phyloP scores from a whole-genome alignment of 805 yeast species.

The Yarrowia osloensis region DNA sequence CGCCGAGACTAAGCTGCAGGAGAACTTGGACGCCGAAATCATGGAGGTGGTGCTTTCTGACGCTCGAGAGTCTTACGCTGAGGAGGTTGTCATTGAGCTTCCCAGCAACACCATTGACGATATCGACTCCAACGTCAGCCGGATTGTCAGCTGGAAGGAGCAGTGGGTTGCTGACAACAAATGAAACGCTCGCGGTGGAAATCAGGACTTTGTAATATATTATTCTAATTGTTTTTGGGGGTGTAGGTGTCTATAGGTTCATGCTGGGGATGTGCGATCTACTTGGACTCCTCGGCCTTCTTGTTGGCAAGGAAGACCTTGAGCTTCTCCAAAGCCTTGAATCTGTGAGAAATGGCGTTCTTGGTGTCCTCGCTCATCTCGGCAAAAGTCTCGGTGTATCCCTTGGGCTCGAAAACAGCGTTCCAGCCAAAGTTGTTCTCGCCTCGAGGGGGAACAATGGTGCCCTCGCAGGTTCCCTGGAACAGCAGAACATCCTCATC shows the following conservation, averaged over 20 bases:
- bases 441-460: slow-evolving; percentile 76
- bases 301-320: slow-evolving; percentile 49
- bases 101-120: slow-evolving; percentile 71
- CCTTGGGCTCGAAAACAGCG: slow-evolving; percentile 81
- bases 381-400: slow-evolving; percentile 76
- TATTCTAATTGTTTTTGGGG: not conserved
- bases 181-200: not conserved
- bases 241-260: not conserved
- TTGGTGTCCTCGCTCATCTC: slow-evolving; percentile 79
- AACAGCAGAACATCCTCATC: slow-evolving; percentile 71
- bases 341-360: slow-evolving; percentile 85
- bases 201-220: slow-evolving; percentile 3
- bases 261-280: not conserved
- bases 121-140: slow-evolving; percentile 76
- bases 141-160: slow-evolving; percentile 72
- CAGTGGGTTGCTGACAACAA: slow-evolving; percentile 64
- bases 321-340: slow-evolving; percentile 74
- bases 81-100: slow-evolving; percentile 80
- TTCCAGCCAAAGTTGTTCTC: slow-evolving; percentile 93
- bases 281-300: slow-evolving; percentile 19
- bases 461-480: slow-evolving; percentile 82
- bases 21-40: slow-evolving; percentile 93
- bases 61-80: slow-evolving; percentile 78
- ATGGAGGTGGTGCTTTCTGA: slow-evolving; percentile 90
- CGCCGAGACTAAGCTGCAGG: slow-evolving; percentile 78